Percentiles rank a stretch among this genome's conserved stretches.
These are phyloP conservation scores for Fraxinus sp. DNA, from an alignment of 305 asterid genomes.

Conservation along the genomic window DNA sequence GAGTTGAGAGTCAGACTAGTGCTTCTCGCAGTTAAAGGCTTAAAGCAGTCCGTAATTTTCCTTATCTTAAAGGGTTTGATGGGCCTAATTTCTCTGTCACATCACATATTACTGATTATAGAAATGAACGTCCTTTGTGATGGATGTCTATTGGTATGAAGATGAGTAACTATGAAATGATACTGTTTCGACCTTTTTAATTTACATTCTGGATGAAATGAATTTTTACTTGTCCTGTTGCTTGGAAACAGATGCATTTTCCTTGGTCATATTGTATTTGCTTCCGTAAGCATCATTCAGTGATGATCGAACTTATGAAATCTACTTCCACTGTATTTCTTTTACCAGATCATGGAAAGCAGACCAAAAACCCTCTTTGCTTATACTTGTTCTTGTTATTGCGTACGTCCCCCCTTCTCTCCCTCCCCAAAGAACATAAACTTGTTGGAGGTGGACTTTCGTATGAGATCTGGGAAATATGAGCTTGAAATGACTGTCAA, in stretches of 20 bases:
- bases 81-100: background rate
- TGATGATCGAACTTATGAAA: background rate
- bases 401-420: background rate
- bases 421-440: background rate
- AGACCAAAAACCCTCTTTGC: background rate
- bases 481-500: background rate
- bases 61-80: background rate
- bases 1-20: background rate
- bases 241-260: background rate
- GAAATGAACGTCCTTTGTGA: background rate
- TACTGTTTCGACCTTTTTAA: background rate
- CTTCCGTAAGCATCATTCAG: background rate
- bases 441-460: background rate
- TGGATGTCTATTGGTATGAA: background rate
- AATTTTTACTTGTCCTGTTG: background rate
- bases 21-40: background rate
- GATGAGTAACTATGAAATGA: background rate
- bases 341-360: background rate
- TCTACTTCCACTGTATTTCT: background rate
- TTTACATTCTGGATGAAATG: background rate
- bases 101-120: background rate
- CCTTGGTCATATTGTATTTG: background rate
- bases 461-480: background rate
- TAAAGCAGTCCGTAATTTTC: background rate
- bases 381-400: background rate